A percentile compares a stretch with the other conserved stretches of the same genome.
Conservation (phyloP, 805 yeast species). For the Hanseniaspora opuntiae region DNA sequence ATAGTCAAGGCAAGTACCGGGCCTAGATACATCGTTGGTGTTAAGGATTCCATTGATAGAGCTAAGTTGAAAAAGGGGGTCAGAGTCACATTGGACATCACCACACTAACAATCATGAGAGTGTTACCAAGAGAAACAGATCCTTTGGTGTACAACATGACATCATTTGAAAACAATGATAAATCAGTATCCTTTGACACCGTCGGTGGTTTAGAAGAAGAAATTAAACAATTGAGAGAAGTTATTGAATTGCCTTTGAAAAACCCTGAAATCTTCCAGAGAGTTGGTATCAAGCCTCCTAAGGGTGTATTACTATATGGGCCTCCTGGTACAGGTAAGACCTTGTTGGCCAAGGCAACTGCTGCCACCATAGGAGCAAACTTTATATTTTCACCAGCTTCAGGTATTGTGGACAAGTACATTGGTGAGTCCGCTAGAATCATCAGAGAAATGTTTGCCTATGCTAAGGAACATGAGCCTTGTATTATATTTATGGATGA, state of each 20-base stretch:
- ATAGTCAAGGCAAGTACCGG: constrained; percentile 95
- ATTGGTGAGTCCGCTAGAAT: constrained; percentile 95
- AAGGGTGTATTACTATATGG: constrained; percentile 94
- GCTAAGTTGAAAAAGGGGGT: constrained; percentile 80
- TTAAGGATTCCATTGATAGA: constrained; percentile 81
- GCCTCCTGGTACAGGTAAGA: constrained; percentile 98
- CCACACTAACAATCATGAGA: constrained; percentile 94
- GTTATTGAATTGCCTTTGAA: constrained; percentile 94
- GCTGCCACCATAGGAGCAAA: constrained; percentile 98
- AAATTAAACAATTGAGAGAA: constrained; percentile 90
- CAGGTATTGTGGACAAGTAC: constrained; percentile 94
- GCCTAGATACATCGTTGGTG: constrained; percentile 94
- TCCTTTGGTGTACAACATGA: constrained; percentile 95
- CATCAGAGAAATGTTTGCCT: constrained; percentile 94
- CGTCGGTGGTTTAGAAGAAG: constrained; percentile 92
- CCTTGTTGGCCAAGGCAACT: constrained; percentile 89
- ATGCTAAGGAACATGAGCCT: constrained; percentile 95
- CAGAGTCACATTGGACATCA: constrained; percentile 92
- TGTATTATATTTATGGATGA: constrained; percentile 98
- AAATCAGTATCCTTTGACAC: constrained; percentile 64
- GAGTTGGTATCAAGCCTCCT: constrained; percentile 98
- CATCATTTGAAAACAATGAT: constrained; percentile 95
- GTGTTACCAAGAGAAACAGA: constrained; percentile 95
- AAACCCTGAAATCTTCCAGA: constrained; percentile 86
- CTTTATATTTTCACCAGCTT: constrained; percentile 94